phyloP scores from a whole-genome alignment of 176 grass and related monocot species.

The Canna indica region DNA sequence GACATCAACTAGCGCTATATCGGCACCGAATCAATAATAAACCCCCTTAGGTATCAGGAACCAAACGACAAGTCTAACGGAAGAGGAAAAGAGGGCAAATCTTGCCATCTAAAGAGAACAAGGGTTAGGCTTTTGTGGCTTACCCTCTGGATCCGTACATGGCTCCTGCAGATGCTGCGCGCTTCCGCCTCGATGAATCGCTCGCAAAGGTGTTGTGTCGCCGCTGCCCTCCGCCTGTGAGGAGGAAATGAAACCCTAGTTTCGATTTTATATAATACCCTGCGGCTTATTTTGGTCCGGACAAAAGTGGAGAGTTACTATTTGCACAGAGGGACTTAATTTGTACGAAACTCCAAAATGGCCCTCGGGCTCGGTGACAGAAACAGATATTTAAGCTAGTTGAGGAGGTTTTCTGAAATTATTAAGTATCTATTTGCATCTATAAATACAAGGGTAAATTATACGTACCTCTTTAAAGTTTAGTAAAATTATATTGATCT shows the following conservation, averaged over 20 bases:
- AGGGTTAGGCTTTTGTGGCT: not conserved
- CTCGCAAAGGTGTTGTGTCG: not conserved
- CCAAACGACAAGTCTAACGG: not conserved
- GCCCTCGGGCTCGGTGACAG: no score
- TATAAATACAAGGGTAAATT: no score
- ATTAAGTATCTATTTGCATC: no score
- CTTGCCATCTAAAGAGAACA: not conserved
- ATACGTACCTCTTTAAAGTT: no score
- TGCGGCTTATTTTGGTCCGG: not conserved
- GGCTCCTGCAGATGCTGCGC: not conserved
- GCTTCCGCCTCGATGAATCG: not conserved
- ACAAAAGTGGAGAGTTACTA: not conserved
- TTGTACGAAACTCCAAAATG: not conserved
- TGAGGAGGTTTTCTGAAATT: no score
- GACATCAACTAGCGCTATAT: not conserved
- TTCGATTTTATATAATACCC: not conserved
- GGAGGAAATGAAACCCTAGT: not conserved
- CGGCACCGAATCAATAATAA: not conserved
- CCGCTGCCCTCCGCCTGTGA: not conserved
- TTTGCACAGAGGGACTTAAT: not conserved
- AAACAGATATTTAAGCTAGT: no score
- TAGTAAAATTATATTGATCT: no score
- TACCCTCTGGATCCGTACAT: constrained; percentile 11
- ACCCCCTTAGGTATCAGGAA: not conserved
- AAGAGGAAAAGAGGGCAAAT: not conserved